phyloP scores from a whole-genome alignment of 176 grass and related monocot species.

The Aegilops speltoides region DNA sequence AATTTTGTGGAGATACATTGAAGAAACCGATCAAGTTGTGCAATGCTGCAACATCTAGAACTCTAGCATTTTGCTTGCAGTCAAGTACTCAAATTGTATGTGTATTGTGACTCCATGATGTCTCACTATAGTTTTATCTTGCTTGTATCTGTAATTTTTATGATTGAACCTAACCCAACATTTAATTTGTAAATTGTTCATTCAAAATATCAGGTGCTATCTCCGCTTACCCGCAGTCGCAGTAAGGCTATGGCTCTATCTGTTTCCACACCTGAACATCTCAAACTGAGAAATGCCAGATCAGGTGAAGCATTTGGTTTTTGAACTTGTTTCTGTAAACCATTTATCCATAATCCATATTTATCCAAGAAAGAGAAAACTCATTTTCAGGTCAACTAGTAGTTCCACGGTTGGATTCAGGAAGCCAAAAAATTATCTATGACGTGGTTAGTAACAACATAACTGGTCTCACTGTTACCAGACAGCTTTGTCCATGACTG shows the following conservation, averaged over 20 bases:
- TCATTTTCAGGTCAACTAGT: slow-evolving; percentile 35
- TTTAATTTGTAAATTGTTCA: not conserved
- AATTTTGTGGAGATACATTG: too few species aligned
- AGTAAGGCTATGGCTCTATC: slow-evolving; percentile 14
- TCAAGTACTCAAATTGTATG: too few species aligned
- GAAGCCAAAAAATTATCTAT: slow-evolving; percentile 29
- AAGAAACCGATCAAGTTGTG: too few species aligned
- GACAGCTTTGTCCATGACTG: not conserved
- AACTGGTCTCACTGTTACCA: not conserved
- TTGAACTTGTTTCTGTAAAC: slow-evolving; percentile 2
- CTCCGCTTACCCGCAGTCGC: slow-evolving; percentile 2
- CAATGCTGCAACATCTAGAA: too few species aligned
- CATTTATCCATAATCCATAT: slow-evolving; percentile 4
- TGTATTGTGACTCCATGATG: too few species aligned
- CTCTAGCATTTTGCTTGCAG: too few species aligned
- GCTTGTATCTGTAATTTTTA: slow-evolving; percentile 1
- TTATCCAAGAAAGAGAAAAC: not conserved
- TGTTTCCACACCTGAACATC: slow-evolving; percentile 33
- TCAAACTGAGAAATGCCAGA: slow-evolving; percentile 24
- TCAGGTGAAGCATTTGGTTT: slow-evolving; percentile 22
- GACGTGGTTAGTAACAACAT: slow-evolving; percentile 17
- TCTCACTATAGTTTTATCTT: not conserved
- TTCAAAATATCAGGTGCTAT: slow-evolving; percentile 17
- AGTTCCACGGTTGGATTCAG: slow-evolving; percentile 33
- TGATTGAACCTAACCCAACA: not conserved